phyloP scores from a whole-genome alignment of 179 eudicot genomes.

The Heliamphora pulchella region DNA sequence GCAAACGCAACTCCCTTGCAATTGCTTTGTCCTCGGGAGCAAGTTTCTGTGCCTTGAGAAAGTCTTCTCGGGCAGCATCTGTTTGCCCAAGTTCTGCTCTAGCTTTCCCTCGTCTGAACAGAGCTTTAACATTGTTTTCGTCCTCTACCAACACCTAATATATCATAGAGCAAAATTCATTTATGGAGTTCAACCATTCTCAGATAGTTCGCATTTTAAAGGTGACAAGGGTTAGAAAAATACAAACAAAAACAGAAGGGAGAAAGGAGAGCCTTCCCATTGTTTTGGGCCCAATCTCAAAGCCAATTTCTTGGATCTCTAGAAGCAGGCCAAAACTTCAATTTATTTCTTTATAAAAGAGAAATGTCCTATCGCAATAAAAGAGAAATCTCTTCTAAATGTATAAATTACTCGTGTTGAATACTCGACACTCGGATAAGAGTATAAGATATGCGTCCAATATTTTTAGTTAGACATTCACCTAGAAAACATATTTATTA shows the following conservation, averaged over 20 bases:
- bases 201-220: background rate
- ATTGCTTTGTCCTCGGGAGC: constrained; percentile 88
- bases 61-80: constrained; percentile 84
- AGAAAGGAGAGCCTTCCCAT: background rate
- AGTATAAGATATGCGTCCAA: too few relatives aligned
- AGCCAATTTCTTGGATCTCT: constrained; percentile 16
- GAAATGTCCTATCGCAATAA: background rate
- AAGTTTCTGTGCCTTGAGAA: constrained; percentile 70
- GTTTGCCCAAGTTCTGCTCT: constrained; percentile 91
- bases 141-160: constrained; percentile 67
- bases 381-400: background rate
- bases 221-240: background rate
- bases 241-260: too few relatives aligned
- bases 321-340: constrained; percentile 9
- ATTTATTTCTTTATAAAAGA: background rate
- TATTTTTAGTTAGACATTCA: too few relatives aligned
- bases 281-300: background rate
- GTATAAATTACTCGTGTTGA: too few relatives aligned
- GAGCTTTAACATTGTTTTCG: constrained; percentile 75
- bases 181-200: background rate
- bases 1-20: constrained; percentile 50
- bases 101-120: constrained; percentile 89
- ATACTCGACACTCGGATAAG: too few relatives aligned
- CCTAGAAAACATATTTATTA: too few relatives aligned
- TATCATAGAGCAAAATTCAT: background rate